Evolutionary conservation across 1,284 basidiomycete genomes (phyloP).

Genomic region (Mrakiaceae sp.): DNA sequence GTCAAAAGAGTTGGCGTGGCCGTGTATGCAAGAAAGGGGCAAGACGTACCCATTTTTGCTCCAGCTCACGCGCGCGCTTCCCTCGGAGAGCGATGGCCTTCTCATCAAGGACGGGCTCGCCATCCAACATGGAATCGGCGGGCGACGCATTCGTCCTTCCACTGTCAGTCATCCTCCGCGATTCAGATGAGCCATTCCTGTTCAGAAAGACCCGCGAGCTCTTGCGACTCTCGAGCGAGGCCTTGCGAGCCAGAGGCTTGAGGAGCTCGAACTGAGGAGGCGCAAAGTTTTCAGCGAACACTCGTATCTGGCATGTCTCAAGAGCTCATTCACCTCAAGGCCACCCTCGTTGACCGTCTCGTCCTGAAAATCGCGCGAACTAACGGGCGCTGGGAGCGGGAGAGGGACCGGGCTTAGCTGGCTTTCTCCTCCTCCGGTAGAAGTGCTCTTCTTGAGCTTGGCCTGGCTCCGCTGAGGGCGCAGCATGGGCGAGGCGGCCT

Average conservation of each 20-base stretch:
- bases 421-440: neutral
- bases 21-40: neutral
- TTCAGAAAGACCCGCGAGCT: no score
- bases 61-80: constrained; percentile 4
- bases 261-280: constrained; percentile 30
- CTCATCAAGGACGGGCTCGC: no score
- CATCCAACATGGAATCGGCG: no score
- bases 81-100: no score
- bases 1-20: neutral
- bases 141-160: no score
- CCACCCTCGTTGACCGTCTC: constrained; percentile 31
- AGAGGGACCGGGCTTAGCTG: neutral
- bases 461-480: no score
- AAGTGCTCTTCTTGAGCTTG: no score
- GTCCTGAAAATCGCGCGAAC: constrained; percentile 30
- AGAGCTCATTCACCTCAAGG: constrained; percentile 19
- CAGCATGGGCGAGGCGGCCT: no score
- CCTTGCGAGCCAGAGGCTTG: constrained; percentile 24
- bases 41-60: constrained; percentile 32
- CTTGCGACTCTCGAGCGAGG: constrained; percentile 1
- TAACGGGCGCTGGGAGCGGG: constrained; percentile 23
- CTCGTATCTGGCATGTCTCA: no score
- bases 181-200: no score
- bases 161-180: no score
- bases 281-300: no score